Evolutionary conservation across 2,329 filamentous ascomycete genomes (phyloP).

Genomic region (Scytalidium lignicola): DNA sequence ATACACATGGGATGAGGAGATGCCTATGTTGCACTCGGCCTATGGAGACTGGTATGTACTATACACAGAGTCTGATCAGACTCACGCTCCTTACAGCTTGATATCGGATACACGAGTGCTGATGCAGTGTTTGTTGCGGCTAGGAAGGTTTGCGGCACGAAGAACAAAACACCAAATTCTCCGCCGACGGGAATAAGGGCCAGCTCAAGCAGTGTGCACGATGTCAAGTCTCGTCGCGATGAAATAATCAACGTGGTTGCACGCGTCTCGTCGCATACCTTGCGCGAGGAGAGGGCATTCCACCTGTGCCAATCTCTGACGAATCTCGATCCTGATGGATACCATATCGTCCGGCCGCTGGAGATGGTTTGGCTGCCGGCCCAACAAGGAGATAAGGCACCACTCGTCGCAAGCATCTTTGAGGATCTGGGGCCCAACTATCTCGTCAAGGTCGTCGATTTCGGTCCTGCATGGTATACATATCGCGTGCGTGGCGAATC

Average conservation of each 20-base stretch:
- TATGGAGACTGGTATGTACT: slow-evolving; percentile 84
- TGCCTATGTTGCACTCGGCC: slow-evolving; percentile 52
- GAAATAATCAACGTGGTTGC: slow-evolving; percentile 55
- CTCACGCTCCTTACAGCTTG: too few relatives aligned
- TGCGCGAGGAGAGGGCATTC: slow-evolving; percentile 80
- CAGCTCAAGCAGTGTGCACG: neutral
- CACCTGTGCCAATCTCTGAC: slow-evolving; percentile 70
- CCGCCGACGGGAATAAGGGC: neutral
- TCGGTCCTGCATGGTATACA: slow-evolving; percentile 68
- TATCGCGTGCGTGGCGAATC: slow-evolving; percentile 42
- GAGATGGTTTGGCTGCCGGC: slow-evolving; percentile 68
- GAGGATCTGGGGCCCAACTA: slow-evolving; percentile 71
- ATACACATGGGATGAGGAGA: slow-evolving; percentile 67
- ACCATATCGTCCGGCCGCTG: slow-evolving; percentile 73
- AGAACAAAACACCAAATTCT: slow-evolving; percentile 29
- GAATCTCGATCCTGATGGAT: slow-evolving; percentile 62
- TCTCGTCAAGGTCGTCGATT: slow-evolving; percentile 61
- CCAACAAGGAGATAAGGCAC: slow-evolving; percentile 60
- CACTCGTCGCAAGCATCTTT: slow-evolving; percentile 74
- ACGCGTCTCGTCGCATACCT: slow-evolving; percentile 70
- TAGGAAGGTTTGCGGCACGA: slow-evolving; percentile 61
- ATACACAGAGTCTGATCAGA: too few relatives aligned
- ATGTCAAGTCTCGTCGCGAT: neutral
- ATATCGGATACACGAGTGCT: neutral
- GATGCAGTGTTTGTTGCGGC: neutral